Evolutionary conservation across 2,329 filamentous ascomycete species (phyloP).

Genomic region (Microsporum audouinii): DNA sequence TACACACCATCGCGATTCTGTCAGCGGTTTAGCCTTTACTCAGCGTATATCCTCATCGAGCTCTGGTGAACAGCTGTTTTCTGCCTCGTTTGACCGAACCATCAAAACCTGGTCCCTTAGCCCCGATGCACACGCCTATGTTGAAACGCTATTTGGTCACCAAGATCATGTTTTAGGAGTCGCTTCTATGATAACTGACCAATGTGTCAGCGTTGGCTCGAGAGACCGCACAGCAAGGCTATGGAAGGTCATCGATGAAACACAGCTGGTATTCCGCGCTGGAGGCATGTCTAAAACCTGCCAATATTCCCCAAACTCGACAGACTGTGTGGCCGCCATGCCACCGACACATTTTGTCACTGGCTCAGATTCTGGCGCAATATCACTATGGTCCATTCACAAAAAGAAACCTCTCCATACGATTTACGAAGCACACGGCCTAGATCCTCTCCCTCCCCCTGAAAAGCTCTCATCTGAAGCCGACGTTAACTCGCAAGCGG

Average conservation of each 20-base stretch:
- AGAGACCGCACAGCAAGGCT: slow-evolving; percentile 81
- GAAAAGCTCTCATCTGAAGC: slow-evolving; percentile 65
- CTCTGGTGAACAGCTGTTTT: slow-evolving; percentile 73
- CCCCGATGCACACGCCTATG: slow-evolving; percentile 72
- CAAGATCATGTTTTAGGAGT: slow-evolving; percentile 83
- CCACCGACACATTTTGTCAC: slow-evolving; percentile 85
- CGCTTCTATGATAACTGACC: slow-evolving; percentile 70
- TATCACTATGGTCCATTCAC: slow-evolving; percentile 76
- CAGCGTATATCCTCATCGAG: slow-evolving; percentile 51
- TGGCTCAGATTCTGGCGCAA: slow-evolving; percentile 77
- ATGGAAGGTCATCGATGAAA: slow-evolving; percentile 95
- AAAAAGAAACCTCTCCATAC: slow-evolving; percentile 92
- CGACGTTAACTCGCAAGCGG: slow-evolving; percentile 42
- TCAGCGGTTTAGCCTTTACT: slow-evolving; percentile 76
- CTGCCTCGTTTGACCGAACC: slow-evolving; percentile 77
- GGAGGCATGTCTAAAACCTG: slow-evolving; percentile 51
- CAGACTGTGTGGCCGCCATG: slow-evolving; percentile 87
- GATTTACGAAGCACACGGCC: slow-evolving; percentile 68
- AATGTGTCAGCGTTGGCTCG: slow-evolving; percentile 81
- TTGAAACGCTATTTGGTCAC: slow-evolving; percentile 93
- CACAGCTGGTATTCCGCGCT: slow-evolving; percentile 76
- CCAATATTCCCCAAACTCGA: slow-evolving; percentile 61
- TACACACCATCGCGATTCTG: slow-evolving; percentile 78
- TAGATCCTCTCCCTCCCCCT: slow-evolving; percentile 59
- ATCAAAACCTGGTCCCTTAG: slow-evolving; percentile 86